Base-by-base conservation (phyloP, 768 basidiomycete genomes). In the Jaapia argillacea region DNA sequence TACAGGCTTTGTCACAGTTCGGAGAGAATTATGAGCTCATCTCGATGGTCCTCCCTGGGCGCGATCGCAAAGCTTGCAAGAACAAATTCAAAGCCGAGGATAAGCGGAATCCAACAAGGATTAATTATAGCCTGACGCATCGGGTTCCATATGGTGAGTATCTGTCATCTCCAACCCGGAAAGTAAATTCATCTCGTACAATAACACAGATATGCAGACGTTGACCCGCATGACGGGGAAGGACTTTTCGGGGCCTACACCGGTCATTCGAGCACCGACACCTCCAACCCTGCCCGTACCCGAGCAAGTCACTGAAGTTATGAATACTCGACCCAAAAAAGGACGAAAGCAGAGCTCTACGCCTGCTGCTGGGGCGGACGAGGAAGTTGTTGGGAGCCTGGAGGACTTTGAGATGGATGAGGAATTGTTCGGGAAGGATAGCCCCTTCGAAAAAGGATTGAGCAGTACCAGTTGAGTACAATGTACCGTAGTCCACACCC, bases 1-100 rank as follows among this genome's bases (percentile, higher is more conserved):
- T 24, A n/a, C 53, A 93, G 91, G 88, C 86, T n/a, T 65, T 93
- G 24, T 72, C 80, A 3, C 89, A 91, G 56, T 91, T 89, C 51
- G 89, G 89, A 24, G 86, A 91, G 58, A 91, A 93, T 53, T 94
- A 93, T 54, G 90, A 93, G 58, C 72, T 93, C 33, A 91, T 94
- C 48, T 85, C 91, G 2, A 81, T 80, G 51, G 71, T 91, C 10
- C 70, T 94, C 16, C 87, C 88, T 28, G 81, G 83, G 14, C 81
- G 91, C 13, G 85, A 89, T 54, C 73, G 91, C 16, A 88, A 85
- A 55, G 81, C 90, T 22, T 90, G 92, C 60, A 91, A 89, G 62
- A 85, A 87, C 60, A 94, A 94, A 57, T 94, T 91, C 68, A 92
- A 88, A 54, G 72, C 79, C 0, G 92, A 94, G 59, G 90, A 92